These are phyloP conservation scores for Fusarium sp. DNA, from an alignment of 2,329 filamentous ascomycete genomes.

Conservation along the genomic window DNA sequence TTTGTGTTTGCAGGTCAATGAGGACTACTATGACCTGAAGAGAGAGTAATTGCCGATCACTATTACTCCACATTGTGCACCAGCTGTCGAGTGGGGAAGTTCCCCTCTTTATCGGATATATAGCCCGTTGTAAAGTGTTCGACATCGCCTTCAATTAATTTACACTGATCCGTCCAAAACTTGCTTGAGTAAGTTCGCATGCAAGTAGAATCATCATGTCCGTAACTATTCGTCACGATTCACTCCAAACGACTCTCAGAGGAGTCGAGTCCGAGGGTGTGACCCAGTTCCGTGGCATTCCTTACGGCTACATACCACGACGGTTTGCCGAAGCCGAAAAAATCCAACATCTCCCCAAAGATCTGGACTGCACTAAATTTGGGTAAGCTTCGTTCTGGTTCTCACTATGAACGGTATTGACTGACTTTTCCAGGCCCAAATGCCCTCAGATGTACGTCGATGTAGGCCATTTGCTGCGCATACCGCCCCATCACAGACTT, in stretches of 20 bases:
- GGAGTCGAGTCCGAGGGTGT: neutral
- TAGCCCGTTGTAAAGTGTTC: no score
- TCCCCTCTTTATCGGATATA: neutral
- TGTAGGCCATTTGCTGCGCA: slow-evolving; percentile 59
- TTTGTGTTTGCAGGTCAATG: no score
- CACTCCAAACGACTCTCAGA: accelerated
- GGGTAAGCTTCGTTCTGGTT: neutral
- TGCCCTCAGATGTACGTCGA: slow-evolving; percentile 60
- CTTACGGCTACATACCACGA: slow-evolving; percentile 1
- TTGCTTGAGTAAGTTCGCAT: neutral
- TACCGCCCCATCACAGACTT: slow-evolving; percentile 52
- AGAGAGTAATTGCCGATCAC: no score
- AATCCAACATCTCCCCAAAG: neutral
- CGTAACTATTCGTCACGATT: neutral
- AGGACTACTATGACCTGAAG: no score
- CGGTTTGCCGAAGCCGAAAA: slow-evolving; percentile 9
- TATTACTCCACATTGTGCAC: no score
- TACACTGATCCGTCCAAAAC: neutral
- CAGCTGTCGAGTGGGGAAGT: no score
- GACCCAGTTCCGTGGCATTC: slow-evolving; percentile 23
- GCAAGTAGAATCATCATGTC: neutral
- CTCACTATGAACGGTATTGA: accelerated
- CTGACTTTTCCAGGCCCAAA: slow-evolving; percentile 50
- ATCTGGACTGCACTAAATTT: slow-evolving; percentile 8
- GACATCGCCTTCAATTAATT: no score